phyloP scores from a whole-genome alignment of 2,329 filamentous ascomycete genomes.

The Atkinsonella texensis region DNA sequence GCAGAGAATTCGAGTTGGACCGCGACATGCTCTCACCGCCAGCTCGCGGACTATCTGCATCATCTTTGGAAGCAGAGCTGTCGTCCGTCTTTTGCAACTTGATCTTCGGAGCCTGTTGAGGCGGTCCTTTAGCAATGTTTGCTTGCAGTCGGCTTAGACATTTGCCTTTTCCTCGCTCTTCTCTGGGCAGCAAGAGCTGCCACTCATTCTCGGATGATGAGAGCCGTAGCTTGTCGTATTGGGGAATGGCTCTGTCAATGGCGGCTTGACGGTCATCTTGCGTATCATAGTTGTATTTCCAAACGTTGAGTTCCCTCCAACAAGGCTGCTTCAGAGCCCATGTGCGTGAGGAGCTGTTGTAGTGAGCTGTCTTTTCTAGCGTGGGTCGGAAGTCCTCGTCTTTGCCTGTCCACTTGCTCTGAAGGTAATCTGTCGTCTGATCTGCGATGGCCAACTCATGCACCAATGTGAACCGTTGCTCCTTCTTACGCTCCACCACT shows the following conservation, averaged over 20 bases:
- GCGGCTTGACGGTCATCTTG: slow-evolving; percentile 44
- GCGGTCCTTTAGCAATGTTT: slow-evolving; percentile 41
- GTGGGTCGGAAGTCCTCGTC: slow-evolving; percentile 41
- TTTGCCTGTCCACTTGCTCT: slow-evolving; percentile 36
- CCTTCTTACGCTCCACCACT: slow-evolving; percentile 40
- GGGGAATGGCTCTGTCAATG: slow-evolving; percentile 47
- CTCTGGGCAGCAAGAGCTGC: slow-evolving; percentile 46
- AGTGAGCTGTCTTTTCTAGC: slow-evolving; percentile 47
- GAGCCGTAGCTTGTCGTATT: slow-evolving; percentile 47
- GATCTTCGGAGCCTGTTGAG: slow-evolving; percentile 34
- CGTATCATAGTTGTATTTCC: slow-evolving; percentile 44
- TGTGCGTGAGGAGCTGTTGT: slow-evolving; percentile 33
- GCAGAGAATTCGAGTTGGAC: slow-evolving; percentile 38
- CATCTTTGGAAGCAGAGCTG: slow-evolving; percentile 28
- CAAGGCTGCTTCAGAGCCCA: slow-evolving; percentile 45
- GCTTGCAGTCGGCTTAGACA: slow-evolving; percentile 50
- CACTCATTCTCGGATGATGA: slow-evolving; percentile 45
- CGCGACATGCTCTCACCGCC: slow-evolving; percentile 34
- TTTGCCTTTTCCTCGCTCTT: slow-evolving; percentile 46
- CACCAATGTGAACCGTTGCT: slow-evolving; percentile 40
- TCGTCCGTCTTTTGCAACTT: slow-evolving; percentile 40
- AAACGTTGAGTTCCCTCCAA: slow-evolving; percentile 54
- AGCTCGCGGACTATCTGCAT: slow-evolving; percentile 15
- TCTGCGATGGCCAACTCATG: slow-evolving; percentile 48
- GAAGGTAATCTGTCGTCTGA: slow-evolving; percentile 35